phyloP scores from a whole-genome alignment of 1,284 basidiomycete genomes.

The Ceratobasidium sp. region DNA sequence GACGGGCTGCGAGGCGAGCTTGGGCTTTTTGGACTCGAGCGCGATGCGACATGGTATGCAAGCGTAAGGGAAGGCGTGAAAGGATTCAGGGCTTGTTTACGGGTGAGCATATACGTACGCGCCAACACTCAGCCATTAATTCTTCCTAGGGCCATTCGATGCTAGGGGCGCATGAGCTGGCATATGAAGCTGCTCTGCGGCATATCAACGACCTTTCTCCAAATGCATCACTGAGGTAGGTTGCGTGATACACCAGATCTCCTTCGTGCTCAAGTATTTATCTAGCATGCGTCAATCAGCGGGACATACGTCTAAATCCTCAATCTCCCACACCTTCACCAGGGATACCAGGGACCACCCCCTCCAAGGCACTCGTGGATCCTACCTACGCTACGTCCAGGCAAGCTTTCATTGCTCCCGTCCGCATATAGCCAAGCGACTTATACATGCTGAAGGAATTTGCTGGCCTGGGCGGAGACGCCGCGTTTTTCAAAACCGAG shows the following conservation, averaged over 20 bases:
- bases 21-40: constrained; percentile 65
- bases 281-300: constrained; percentile 81
- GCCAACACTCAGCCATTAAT: constrained; percentile 37
- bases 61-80: constrained; percentile 72
- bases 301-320: constrained; percentile 81
- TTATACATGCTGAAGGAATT: constrained; percentile 56
- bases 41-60: constrained; percentile 73
- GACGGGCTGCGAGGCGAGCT: constrained; percentile 62
- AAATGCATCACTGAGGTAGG: constrained; percentile 79
- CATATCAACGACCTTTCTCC: constrained; percentile 74
- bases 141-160: constrained; percentile 47
- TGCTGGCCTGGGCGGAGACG: constrained; percentile 79
- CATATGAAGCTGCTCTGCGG: constrained; percentile 81
- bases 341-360: constrained; percentile 82
- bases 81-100: constrained; percentile 68
- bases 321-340: constrained; percentile 78
- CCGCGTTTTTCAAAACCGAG: constrained; percentile 75
- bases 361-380: constrained; percentile 68
- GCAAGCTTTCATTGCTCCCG: constrained; percentile 43
- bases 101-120: constrained; percentile 58
- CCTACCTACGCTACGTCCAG: constrained; percentile 66
- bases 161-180: constrained; percentile 73
- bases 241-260: constrained; percentile 16
- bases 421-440: background rate
- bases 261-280: background rate